Base-by-base conservation (phyloP, 2,329 filamentous ascomycete genomes). In the Ophiosphaerella herpotricha region DNA sequence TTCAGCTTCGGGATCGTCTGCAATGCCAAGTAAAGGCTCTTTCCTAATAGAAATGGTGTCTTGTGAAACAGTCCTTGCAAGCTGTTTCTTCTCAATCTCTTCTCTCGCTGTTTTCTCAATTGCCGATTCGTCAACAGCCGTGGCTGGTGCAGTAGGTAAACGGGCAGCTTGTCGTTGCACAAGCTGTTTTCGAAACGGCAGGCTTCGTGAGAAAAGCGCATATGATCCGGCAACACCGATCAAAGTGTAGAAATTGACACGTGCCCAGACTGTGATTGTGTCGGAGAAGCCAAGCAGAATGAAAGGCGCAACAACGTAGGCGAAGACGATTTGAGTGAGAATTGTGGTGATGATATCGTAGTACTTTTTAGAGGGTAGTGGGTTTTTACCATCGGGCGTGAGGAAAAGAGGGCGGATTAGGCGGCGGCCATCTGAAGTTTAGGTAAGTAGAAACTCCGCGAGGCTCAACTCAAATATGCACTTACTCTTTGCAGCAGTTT, bases 401-500 rank as follows among this genome's bases (percentile, higher is more conserved):
- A 97, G 78, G 80, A 99, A 97, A 77, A 99, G 93, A 18, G 94
- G 94, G 1, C 94, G 91, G 51, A 97, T 76, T 66, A 93, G 83
- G 46, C 94, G 90, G 45, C 94, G 91, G 73, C 88, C 90, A 70
- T 97, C 92, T 97, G 43, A 1, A 41, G 42, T 56, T 38, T 62
- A 8, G 21, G 47, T 32, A 39, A 9, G 16, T 21, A 39, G 40
- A 14, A 2, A 21, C 4, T 7, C 12, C 4, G 12, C 13, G n/a
- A 23, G 23, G 7, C n/a, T 13, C 3, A 13, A 37, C 26, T 24
- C 34, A 38, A 14, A 34, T 21, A 8, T 9, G n/a, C 3, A 81
- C 88, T 72, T 80, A 97, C 92, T 91, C 79, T 99, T 99, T 47
- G 94, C 92, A 14, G 87, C 87, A 2, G 91, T 97, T 71, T 99